These are phyloP conservation scores for Nicotiana rustica DNA, from an alignment of 305 asterid genomes.

Conservation along the genomic window DNA sequence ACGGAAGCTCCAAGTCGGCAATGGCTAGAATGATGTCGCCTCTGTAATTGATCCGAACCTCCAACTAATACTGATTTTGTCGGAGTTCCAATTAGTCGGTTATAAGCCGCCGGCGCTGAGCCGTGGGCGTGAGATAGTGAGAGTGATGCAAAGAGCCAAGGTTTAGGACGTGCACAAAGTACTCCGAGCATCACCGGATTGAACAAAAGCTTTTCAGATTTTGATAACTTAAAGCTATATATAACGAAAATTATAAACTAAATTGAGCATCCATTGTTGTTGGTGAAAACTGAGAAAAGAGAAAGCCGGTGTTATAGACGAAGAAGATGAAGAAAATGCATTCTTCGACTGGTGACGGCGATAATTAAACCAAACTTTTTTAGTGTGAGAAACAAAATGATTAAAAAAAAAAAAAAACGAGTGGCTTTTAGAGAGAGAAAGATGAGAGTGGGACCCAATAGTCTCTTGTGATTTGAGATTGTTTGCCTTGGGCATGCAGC, in stretches of 20 bases:
- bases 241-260: neutral
- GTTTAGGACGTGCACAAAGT: slow-evolving; percentile 72
- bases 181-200: slow-evolving; percentile 83
- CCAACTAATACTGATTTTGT: slow-evolving; percentile 35
- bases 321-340: slow-evolving; percentile 15
- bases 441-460: neutral
- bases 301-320: neutral
- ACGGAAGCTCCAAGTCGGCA: slow-evolving; percentile 42
- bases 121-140: slow-evolving; percentile 53
- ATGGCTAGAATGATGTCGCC: slow-evolving; percentile 42
- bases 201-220: neutral
- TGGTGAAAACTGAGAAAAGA: neutral
- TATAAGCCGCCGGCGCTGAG: slow-evolving; percentile 48
- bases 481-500: neutral
- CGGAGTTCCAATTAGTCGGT: slow-evolving; percentile 48
- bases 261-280: slow-evolving; percentile 34
- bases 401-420: neutral
- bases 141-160: slow-evolving; percentile 61
- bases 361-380: slow-evolving; percentile 23
- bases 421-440: neutral
- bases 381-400: slow-evolving; percentile 20
- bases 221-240: neutral
- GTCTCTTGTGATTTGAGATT: slow-evolving; percentile 20
- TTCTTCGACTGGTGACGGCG: slow-evolving; percentile 24
- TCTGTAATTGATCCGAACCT: slow-evolving; percentile 33